phyloP scores from a whole-genome alignment of 192 early-diverging fungal species.

The Haplosporangium gracile region DNA sequence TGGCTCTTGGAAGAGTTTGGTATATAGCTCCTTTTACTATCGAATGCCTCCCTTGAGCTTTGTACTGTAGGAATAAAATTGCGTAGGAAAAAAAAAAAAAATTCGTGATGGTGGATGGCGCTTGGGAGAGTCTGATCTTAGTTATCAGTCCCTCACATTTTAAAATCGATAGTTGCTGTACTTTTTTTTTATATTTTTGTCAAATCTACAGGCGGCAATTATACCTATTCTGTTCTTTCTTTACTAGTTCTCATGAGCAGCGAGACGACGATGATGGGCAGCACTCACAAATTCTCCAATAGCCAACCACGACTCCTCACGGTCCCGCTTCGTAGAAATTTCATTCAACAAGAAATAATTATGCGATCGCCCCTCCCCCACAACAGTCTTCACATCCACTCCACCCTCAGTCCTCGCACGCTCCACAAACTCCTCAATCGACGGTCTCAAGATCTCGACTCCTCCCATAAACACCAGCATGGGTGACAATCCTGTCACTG shows the following conservation, averaged over 20 bases:
- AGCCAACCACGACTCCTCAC: neutral
- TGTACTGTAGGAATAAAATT: too few species aligned
- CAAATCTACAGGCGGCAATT: neutral
- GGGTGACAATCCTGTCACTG: slow-evolving; percentile 11
- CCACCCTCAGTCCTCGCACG: slow-evolving; percentile 15
- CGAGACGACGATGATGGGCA: neutral
- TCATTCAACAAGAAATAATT: slow-evolving; percentile 36
- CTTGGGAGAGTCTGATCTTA: too few species aligned
- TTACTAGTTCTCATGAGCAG: neutral
- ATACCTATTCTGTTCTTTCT: neutral
- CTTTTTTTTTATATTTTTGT: neutral
- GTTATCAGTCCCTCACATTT: too few species aligned
- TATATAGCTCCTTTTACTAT: too few species aligned
- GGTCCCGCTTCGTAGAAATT: slow-evolving; percentile 23
- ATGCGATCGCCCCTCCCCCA: slow-evolving; percentile 26
- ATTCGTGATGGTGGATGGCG: too few species aligned
- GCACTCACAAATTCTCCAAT: slow-evolving; percentile 22
- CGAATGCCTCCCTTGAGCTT: too few species aligned
- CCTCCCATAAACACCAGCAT: slow-evolving; percentile 38
- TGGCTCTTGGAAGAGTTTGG: too few species aligned
- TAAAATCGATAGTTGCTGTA: neutral
- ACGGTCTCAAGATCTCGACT: slow-evolving; percentile 33
- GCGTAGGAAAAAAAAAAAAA: too few species aligned
- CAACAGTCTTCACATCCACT: slow-evolving; percentile 18
- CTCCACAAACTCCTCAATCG: slow-evolving; percentile 38